These are phyloP conservation scores for Chrysosphaeria jannelii DNA, from an alignment of 2,329 filamentous ascomycete genomes.

Conservation along the genomic window DNA sequence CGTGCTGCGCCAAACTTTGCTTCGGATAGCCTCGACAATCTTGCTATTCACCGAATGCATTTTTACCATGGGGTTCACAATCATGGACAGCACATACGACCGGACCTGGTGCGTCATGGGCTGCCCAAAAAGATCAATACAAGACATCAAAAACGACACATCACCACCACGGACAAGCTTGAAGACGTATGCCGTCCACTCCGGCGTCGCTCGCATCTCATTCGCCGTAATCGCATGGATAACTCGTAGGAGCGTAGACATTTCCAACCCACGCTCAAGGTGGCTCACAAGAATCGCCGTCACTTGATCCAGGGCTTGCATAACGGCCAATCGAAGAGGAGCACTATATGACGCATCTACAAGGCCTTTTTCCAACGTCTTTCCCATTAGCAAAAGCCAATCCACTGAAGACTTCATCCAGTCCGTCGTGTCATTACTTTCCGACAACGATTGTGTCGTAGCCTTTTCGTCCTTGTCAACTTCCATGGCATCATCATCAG, in stretches of 20 bases:
- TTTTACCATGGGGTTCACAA: conserved; percentile 86
- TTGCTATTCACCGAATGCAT: conserved; percentile 81
- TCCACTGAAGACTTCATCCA: conserved; percentile 30
- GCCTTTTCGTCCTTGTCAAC: not conserved
- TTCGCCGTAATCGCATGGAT: conserved; percentile 62
- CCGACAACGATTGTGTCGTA: conserved; percentile 8
- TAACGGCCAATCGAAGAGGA: conserved; percentile 49
- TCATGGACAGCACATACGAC: conserved; percentile 66
- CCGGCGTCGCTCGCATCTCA: conserved; percentile 48
- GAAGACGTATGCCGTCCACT: conserved; percentile 61
- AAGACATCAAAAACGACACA: conserved; percentile 49
- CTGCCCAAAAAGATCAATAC: conserved; percentile 63
- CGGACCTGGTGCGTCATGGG: conserved; percentile 67
- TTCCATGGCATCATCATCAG: not conserved
- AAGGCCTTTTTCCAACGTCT: conserved; percentile 48
- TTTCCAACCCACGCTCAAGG: conserved; percentile 36
- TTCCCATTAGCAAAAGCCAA: no score
- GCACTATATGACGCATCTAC: conserved; percentile 38
- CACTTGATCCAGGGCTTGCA: conserved; percentile 69
- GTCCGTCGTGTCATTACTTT: conserved; percentile 8
- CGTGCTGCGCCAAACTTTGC: conserved; percentile 80
- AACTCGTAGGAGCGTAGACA: conserved; percentile 60
- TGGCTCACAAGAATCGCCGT: conserved; percentile 65
- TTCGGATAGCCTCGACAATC: conserved; percentile 71
- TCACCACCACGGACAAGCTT: conserved; percentile 62